Percentiles rank a stretch among this genome's conserved stretches.
These are phyloP conservation scores for Salinomyces thailandicus DNA, from an alignment of 2,329 filamentous ascomycete genomes.

Conservation along the genomic window DNA sequence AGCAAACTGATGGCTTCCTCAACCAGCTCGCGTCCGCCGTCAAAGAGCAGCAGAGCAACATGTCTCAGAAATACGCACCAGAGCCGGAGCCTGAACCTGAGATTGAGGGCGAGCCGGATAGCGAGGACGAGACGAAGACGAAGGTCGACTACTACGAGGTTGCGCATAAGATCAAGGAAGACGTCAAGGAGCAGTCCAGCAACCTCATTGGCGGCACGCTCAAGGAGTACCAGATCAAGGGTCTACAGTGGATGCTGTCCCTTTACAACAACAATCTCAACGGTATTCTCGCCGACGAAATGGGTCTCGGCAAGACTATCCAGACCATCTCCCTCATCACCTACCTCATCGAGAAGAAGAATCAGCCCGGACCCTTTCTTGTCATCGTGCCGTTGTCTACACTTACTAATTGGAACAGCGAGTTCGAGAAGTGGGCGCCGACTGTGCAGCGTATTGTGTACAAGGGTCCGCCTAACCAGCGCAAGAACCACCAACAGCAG, in stretches of 20 bases:
- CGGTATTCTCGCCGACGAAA: constrained; percentile 95
- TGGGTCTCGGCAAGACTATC: constrained; percentile 99
- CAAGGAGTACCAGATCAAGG: constrained; percentile 98
- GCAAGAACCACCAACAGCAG: constrained; percentile 85
- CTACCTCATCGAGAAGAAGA: constrained; percentile 92
- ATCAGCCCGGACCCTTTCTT: constrained; percentile 81
- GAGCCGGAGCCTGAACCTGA: constrained; percentile 41
- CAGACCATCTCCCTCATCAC: constrained; percentile 97
- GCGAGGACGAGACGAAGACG: constrained; percentile 52
- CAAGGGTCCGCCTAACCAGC: constrained; percentile 81
- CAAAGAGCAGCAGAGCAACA: constrained; percentile 80
- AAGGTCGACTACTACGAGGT: constrained; percentile 99
- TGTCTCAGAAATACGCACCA: constrained; percentile 67
- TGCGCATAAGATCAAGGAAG: constrained; percentile 89
- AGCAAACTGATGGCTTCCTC: constrained; percentile 95
- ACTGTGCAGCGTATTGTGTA: constrained; percentile 81
- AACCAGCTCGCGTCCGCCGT: constrained; percentile 91
- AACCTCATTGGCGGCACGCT: constrained; percentile 86
- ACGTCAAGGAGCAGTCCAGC: constrained; percentile 68
- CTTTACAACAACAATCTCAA: constrained; percentile 99
- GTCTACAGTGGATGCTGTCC: constrained; percentile 98
- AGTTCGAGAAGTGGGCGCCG: constrained; percentile 98
- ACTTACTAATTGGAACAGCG: constrained; percentile 94
- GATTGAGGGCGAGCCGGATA: constrained; percentile 60
- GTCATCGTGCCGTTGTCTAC: constrained; percentile 97